Conservation (phyloP, 2,329 filamentous ascomycete genomes). For the Stachybotrys elegans region DNA sequence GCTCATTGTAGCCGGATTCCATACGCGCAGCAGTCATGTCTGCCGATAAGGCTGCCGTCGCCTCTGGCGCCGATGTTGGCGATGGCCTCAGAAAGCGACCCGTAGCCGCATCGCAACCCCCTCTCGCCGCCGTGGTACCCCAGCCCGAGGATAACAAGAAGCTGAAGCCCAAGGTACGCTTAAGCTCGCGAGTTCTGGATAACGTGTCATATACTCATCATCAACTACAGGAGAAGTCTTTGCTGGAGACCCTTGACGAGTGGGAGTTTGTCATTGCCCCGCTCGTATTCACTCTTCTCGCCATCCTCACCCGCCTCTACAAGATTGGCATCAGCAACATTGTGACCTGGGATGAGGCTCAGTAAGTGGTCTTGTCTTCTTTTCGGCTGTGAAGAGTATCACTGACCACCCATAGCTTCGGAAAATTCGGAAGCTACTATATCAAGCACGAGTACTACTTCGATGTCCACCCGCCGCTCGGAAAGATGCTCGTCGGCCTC, state of each 20-base stretch:
- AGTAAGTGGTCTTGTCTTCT: slow-evolving; percentile 45
- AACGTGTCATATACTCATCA: background rate
- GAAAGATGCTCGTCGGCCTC: slow-evolving; percentile 96
- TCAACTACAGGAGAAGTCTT: slow-evolving; percentile 43
- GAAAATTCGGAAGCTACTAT: slow-evolving; percentile 98
- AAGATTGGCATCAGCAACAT: slow-evolving; percentile 65
- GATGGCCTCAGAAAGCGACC: slow-evolving; percentile 53
- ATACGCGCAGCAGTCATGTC: slow-evolving; percentile 43
- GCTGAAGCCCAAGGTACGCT: slow-evolving; percentile 48
- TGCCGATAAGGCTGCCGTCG: slow-evolving; percentile 48
- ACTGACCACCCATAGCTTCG: slow-evolving; percentile 67
- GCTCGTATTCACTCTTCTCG: slow-evolving; percentile 55
- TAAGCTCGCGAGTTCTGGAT: background rate
- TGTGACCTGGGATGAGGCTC: slow-evolving; percentile 64
- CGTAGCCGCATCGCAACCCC: slow-evolving; percentile 30
- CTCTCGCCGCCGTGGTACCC: slow-evolving; percentile 27
- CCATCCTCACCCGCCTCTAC: slow-evolving; percentile 63
- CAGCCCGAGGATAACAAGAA: slow-evolving; percentile 58
- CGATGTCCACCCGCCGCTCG: slow-evolving; percentile 81
- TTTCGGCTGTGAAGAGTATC: too few relatives aligned
- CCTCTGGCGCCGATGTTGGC: slow-evolving; percentile 55
- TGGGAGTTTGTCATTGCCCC: slow-evolving; percentile 60
- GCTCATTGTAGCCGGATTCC: too few relatives aligned
- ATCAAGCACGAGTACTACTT: slow-evolving; percentile 99
- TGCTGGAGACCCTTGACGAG: slow-evolving; percentile 58